Percentiles rank a stretch among this genome's conserved stretches.
phyloP scores from a whole-genome alignment of 2,329 filamentous ascomycete species.

The Calonectria pseudoreteaudii region DNA sequence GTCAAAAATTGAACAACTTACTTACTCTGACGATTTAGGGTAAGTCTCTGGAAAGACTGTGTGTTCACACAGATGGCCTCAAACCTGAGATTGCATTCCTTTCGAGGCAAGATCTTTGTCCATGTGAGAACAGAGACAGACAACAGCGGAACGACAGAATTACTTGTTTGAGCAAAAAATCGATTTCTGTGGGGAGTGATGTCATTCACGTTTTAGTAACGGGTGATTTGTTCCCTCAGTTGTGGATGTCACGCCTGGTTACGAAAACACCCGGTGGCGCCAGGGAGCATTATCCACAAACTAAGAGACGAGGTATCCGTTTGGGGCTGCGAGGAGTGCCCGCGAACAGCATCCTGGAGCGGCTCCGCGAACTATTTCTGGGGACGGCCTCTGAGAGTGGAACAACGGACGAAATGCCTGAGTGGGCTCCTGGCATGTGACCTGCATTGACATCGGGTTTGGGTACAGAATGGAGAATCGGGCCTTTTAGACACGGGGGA shows the following conservation, averaged over 20 bases:
- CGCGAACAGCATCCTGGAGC: background rate
- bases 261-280: background rate
- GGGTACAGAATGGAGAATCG: conserved; percentile 3
- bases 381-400: background rate
- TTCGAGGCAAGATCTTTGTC: background rate
- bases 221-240: background rate
- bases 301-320: background rate
- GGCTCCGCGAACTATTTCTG: conserved; percentile 1
- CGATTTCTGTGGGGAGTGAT: conserved; percentile 4
- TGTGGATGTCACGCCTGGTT: background rate
- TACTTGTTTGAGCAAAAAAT: background rate
- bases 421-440: conserved; percentile 6
- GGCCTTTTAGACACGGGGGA: background rate
- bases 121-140: background rate
- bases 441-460: background rate
- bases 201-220: conserved; percentile 6
- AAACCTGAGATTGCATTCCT: background rate
- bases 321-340: background rate
- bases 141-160: background rate
- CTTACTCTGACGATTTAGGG: background rate
- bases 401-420: background rate
- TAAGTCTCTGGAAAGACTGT: no score
- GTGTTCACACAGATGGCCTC: background rate
- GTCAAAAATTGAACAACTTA: background rate
- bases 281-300: background rate